These are phyloP conservation scores for Hygrophorus russula DNA, from an alignment of 768 basidiomycete genomes.

Conservation along the genomic window DNA sequence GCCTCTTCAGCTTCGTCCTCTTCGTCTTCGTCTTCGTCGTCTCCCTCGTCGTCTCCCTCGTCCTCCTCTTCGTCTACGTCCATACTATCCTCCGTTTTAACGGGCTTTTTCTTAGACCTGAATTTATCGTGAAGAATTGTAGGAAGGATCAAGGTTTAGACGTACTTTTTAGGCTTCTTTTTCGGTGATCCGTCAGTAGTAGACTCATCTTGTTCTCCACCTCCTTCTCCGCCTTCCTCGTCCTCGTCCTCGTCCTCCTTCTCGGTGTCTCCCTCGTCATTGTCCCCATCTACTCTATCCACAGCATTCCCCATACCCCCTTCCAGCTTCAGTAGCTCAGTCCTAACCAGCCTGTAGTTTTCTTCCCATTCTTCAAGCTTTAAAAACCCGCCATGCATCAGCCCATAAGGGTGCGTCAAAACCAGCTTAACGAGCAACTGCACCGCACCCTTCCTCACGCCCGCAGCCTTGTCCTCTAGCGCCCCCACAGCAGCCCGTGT, in stretches of 20 bases:
- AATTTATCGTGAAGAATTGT: background rate
- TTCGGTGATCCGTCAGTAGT: conserved; percentile 19
- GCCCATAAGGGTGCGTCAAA: conserved; percentile 79
- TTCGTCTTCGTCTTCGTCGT: conserved; percentile 27
- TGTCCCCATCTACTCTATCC: conserved; percentile 28
- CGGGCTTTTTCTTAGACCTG: conserved; percentile 17
- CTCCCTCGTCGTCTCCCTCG: conserved; percentile 28
- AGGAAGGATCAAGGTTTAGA: background rate
- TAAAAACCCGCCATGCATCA: conserved; percentile 75
- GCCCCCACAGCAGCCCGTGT: conserved; percentile 68
- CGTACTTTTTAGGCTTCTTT: conserved; percentile 23
- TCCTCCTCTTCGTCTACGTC: conserved; percentile 37
- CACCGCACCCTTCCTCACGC: conserved; percentile 79
- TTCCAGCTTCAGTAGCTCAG: conserved; percentile 65
- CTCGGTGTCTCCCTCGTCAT: conserved; percentile 21
- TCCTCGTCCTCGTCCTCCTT: conserved; percentile 15
- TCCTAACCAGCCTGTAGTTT: conserved; percentile 50
- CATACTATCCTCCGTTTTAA: conserved; percentile 36
- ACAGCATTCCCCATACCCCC: conserved; percentile 53
- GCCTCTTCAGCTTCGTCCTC: conserved; percentile 26
- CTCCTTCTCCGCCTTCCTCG: conserved; percentile 19
- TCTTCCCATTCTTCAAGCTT: conserved; percentile 62
- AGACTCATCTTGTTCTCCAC: too few relatives aligned
- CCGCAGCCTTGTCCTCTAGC: conserved; percentile 83
- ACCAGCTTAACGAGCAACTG: conserved; percentile 66